These are phyloP conservation scores for Alternaria ethzedia DNA, from an alignment of 2,329 filamentous ascomycete species.

Conservation along the genomic window DNA sequence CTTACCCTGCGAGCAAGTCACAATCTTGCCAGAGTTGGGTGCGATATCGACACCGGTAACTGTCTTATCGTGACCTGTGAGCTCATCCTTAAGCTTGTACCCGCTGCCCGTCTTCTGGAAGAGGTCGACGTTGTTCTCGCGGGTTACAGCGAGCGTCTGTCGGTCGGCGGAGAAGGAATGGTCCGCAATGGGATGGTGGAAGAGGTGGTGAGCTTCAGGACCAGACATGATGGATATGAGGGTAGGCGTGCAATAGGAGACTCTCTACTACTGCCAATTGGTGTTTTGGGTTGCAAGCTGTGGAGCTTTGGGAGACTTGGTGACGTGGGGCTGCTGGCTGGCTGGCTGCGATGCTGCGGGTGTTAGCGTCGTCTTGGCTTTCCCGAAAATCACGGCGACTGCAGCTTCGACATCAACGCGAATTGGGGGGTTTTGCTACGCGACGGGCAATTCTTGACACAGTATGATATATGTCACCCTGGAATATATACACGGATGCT, in stretches of 20 bases:
- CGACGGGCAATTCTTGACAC: not conserved
- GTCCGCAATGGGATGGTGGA: constrained; percentile 94
- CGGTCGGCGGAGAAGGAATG: constrained; percentile 97
- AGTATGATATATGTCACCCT: not conserved
- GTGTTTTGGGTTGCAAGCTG: constrained; percentile 5
- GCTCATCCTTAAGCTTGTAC: constrained; percentile 86
- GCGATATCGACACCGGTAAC: constrained; percentile 97
- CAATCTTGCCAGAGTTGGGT: constrained; percentile 86
- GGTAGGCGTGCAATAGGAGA: constrained; percentile 73
- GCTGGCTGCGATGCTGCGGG: constrained; percentile 6
- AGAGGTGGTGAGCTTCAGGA: constrained; percentile 94
- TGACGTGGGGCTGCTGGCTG: constrained; percentile 12
- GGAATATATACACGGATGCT: not conserved
- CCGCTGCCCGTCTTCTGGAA: constrained; percentile 75
- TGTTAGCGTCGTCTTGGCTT: constrained; percentile 35
- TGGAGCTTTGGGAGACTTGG: constrained; percentile 10
- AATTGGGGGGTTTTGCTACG: not conserved
- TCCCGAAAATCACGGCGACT: constrained; percentile 37
- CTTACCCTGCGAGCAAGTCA: constrained; percentile 93
- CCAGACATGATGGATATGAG: constrained; percentile 69
- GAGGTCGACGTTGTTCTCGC: constrained; percentile 88
- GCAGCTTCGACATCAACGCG: constrained; percentile 10
- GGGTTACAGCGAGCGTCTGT: constrained; percentile 85
- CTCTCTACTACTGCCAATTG: constrained; percentile 80
- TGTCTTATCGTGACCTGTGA: constrained; percentile 96